A percentile compares a stretch with the other conserved stretches of the same genome.
Conservation (phyloP, 2,329 filamentous ascomycete genomes). For the Penicillium decumbens region DNA sequence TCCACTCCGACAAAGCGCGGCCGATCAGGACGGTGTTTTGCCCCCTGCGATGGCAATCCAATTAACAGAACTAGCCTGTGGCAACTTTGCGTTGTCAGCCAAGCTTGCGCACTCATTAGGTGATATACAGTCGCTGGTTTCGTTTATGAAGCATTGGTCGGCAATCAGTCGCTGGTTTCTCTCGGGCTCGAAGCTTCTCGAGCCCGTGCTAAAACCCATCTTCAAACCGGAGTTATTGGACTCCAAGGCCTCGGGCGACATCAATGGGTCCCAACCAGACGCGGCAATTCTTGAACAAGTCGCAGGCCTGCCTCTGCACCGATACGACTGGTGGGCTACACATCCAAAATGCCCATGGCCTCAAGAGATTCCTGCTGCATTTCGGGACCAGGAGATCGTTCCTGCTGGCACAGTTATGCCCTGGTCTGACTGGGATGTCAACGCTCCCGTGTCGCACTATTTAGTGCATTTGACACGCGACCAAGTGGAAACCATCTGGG, state of each 20-base stretch:
- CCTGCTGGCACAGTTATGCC: constrained; percentile 40
- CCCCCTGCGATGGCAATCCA: constrained; percentile 10
- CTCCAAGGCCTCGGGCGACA: constrained; percentile 21
- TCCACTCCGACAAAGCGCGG: background rate
- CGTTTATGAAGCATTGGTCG: constrained; percentile 14
- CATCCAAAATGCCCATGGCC: constrained; percentile 11
- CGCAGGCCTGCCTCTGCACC: constrained; percentile 41
- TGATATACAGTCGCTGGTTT: constrained; percentile 9
- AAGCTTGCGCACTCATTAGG: constrained; percentile 9
- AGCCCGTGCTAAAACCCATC: constrained; percentile 22
- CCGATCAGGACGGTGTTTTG: background rate
- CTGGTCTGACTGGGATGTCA: constrained; percentile 39
- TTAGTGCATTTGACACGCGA: constrained; percentile 38
- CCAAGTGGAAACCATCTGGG: constrained; percentile 37
- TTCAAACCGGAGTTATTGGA: constrained; percentile 45
- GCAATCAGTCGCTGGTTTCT: constrained; percentile 9
- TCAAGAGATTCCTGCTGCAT: constrained; percentile 6
- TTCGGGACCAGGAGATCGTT: constrained; percentile 22
- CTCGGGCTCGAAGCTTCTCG: background rate
- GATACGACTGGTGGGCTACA: constrained; percentile 48
- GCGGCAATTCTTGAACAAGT: constrained; percentile 26
- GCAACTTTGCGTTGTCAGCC: constrained; percentile 33
- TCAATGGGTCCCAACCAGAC: constrained; percentile 19
- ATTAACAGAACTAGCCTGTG: constrained; percentile 11
- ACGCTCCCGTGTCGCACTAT: constrained; percentile 29